Evolutionary conservation across 345 rosid genomes (phyloP).

Genomic region (Citrus australasica): DNA sequence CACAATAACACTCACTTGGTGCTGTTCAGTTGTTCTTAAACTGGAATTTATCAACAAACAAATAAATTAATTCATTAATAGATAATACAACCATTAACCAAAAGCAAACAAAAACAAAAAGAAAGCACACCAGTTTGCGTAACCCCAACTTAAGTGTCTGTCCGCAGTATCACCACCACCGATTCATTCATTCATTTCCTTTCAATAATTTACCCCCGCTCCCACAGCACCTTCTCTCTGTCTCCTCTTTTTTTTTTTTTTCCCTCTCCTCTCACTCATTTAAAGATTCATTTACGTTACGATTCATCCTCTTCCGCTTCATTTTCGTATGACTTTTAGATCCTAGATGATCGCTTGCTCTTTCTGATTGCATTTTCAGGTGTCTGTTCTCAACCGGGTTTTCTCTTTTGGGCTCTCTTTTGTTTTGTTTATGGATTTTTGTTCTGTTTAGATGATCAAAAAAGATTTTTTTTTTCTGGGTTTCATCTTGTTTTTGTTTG

Average conservation of each 20-base stretch:
- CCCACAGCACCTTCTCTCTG: constrained; percentile 13
- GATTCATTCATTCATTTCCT: not conserved
- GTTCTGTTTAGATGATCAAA: not conserved
- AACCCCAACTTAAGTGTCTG: not conserved
- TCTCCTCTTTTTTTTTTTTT: not conserved
- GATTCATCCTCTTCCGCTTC: too few relatives aligned
- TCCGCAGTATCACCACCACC: constrained; percentile 22
- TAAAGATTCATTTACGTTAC: too few relatives aligned
- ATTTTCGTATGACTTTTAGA: constrained; percentile 4
- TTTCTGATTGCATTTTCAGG: constrained; percentile 17
- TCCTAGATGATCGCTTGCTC: constrained; percentile 32
- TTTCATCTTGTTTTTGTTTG: constrained; percentile 1
- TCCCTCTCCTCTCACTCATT: too few relatives aligned
- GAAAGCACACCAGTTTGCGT: constrained; percentile 1
- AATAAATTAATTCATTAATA: not conserved
- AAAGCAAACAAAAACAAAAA: not conserved
- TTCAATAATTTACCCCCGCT: constrained; percentile 19
- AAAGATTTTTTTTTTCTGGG: not conserved
- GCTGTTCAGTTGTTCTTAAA: not conserved
- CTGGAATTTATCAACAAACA: not conserved
- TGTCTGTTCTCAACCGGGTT: not conserved
- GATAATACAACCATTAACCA: not conserved
- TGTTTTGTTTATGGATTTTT: not conserved
- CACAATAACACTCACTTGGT: not conserved
- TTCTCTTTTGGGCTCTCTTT: not conserved